Conservation (phyloP, 495 filamentous ascomycete genomes). For the Neurospora pannonica region DNA sequence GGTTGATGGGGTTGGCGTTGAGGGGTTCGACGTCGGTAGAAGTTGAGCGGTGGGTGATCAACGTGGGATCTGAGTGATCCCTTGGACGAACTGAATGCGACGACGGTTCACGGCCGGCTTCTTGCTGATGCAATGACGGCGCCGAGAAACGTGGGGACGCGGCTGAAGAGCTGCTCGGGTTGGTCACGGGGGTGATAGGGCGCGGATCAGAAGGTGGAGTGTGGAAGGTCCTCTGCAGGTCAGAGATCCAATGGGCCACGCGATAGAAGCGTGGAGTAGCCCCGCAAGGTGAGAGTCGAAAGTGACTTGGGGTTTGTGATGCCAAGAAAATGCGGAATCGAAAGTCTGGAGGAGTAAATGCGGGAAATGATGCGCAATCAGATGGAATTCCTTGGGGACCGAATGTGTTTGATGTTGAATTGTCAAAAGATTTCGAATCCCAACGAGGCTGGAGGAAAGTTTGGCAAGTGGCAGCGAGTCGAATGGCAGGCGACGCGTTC, state of each 20-base stretch:
- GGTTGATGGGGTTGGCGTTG: not conserved
- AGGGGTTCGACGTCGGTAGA: not conserved
- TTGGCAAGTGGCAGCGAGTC: not conserved
- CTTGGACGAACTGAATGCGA: not conserved
- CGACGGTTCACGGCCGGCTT: not conserved
- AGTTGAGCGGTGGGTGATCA: constrained; percentile 11
- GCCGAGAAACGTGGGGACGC: constrained; percentile 13
- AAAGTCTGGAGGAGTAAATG: not conserved
- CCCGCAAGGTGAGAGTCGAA: not conserved
- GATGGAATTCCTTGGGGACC: not conserved
- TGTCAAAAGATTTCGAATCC: not conserved
- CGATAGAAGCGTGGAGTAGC: not conserved
- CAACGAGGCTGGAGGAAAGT: not conserved
- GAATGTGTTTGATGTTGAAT: not conserved
- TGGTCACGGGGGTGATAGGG: constrained; percentile 12
- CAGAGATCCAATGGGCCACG: constrained; percentile 5
- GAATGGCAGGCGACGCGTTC: not conserved
- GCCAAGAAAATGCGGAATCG: constrained; percentile 2
- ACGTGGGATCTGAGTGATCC: not conserved
- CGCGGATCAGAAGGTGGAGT: constrained; percentile 4
- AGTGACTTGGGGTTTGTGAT: not conserved
- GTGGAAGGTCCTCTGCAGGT: constrained; percentile 12
- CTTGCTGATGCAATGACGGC: constrained; percentile 3
- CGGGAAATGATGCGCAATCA: not conserved
- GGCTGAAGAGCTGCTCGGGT: constrained; percentile 2